Conservation (phyloP, 2,329 filamentous ascomycete species). For the Calonectria honghensis region DNA sequence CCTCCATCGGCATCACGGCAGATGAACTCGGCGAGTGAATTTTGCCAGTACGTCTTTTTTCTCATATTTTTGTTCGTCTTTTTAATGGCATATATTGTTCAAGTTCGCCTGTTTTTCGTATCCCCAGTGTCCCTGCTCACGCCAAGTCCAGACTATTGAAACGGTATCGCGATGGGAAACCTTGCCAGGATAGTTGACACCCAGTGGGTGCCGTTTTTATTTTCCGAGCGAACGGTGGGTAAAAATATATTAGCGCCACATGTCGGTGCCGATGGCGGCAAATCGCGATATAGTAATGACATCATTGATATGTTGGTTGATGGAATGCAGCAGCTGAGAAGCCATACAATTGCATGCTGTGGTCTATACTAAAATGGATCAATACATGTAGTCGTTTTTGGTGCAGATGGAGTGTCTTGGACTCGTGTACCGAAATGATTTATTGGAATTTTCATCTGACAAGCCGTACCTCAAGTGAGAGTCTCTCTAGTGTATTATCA, state of each 20-base stretch:
- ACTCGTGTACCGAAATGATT: neutral
- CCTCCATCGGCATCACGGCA: conserved; percentile 27
- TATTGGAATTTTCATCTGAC: neutral
- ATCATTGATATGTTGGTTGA: conserved; percentile 13
- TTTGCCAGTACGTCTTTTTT: neutral
- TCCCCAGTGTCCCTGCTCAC: neutral
- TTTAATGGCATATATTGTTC: neutral
- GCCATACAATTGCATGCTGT: too few relatives aligned
- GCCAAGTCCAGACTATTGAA: conserved; percentile 5
- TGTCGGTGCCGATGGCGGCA: conserved; percentile 19
- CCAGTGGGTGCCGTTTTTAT: conserved; percentile 14
- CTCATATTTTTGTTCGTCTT: neutral
- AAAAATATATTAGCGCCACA: conserved; percentile 13
- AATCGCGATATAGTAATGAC: conserved; percentile 3
- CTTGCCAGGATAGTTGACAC: neutral
- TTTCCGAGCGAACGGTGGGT: conserved; percentile 18
- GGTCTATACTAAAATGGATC: neutral
- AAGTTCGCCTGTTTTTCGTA: neutral
- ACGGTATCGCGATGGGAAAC: neutral
- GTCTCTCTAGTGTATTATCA: too few relatives aligned
- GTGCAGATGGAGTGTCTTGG: neutral
- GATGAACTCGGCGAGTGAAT: conserved; percentile 1
- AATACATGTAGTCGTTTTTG: neutral
- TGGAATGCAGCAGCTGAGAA: neutral
- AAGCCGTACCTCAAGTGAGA: too few relatives aligned